phyloP scores from a whole-genome alignment of 192 early-diverging fungal genomes.

The Thoreauomyces humboldtii region DNA sequence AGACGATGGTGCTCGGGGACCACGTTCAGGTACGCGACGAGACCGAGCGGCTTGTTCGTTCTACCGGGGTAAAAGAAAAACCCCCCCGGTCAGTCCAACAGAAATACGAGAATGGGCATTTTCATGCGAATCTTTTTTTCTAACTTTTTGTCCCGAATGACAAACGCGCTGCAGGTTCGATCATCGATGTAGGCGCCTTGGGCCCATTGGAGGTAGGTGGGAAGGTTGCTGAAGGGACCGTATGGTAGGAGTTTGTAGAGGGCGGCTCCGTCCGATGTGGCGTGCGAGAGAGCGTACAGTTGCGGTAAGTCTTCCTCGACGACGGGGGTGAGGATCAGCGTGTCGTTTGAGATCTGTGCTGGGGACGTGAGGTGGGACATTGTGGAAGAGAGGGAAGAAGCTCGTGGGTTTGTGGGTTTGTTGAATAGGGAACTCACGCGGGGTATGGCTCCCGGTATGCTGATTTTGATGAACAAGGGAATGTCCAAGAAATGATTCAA shows the following conservation, averaged over 20 bases:
- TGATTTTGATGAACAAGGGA: too few species aligned
- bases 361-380: background rate
- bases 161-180: background rate
- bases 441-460: too few species aligned
- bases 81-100: background rate
- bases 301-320: conserved; percentile 6
- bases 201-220: background rate
- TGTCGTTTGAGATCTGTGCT: background rate
- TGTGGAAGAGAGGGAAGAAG: background rate
- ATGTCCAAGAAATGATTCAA: too few species aligned
- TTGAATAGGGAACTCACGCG: too few species aligned
- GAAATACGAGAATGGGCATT: background rate
- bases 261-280: background rate
- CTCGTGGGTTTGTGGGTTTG: too few species aligned
- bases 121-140: background rate
- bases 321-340: conserved; percentile 10
- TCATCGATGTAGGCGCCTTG: background rate
- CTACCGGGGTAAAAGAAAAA: background rate
- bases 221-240: background rate
- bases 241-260: conserved; percentile 5
- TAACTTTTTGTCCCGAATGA: conserved; percentile 1
- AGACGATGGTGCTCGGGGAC: conserved; percentile 5
- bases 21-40: conserved; percentile 10
- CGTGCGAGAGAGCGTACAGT: conserved; percentile 9
- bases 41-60: conserved; percentile 10